Evolutionary conservation across 306 rosid species (phyloP).

Genomic region (Casuarina equisetifolia): DNA sequence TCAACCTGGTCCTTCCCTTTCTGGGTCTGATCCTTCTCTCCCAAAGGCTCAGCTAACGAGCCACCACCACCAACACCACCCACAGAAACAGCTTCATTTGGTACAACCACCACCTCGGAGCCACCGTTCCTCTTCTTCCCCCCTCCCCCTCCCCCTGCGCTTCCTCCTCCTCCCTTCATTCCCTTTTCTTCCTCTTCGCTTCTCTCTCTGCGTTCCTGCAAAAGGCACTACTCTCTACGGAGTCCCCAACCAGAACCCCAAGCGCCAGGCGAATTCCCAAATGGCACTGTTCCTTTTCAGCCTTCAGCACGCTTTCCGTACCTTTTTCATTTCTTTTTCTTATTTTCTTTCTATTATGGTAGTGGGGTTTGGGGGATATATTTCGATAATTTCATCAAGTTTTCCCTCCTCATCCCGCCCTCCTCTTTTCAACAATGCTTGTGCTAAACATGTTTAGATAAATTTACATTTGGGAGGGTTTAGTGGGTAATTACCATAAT

Average conservation of each 20-base stretch:
- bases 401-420: conserved; percentile 5
- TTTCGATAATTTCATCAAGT: neutral
- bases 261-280: conserved; percentile 4
- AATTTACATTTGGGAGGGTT: no score
- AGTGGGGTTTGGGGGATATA: neutral
- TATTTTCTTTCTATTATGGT: neutral
- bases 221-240: neutral
- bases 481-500: no score
- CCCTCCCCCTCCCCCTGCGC: conserved; percentile 23
- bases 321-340: neutral
- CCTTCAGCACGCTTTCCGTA: neutral
- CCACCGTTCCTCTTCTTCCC: conserved; percentile 37
- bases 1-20: conserved; percentile 30
- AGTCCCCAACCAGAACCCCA: neutral
- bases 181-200: neutral
- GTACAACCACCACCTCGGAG: conserved; percentile 41
- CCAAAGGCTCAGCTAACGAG: conserved; percentile 1
- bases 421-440: neutral
- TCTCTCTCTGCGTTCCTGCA: no score
- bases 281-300: neutral
- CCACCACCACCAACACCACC: conserved; percentile 14
- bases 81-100: conserved; percentile 18
- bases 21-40: conserved; percentile 33
- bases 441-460: no score
- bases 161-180: no score